Conservation (phyloP, 2,329 filamentous ascomycete genomes). For the Chrysosporium keratinophilum region DNA sequence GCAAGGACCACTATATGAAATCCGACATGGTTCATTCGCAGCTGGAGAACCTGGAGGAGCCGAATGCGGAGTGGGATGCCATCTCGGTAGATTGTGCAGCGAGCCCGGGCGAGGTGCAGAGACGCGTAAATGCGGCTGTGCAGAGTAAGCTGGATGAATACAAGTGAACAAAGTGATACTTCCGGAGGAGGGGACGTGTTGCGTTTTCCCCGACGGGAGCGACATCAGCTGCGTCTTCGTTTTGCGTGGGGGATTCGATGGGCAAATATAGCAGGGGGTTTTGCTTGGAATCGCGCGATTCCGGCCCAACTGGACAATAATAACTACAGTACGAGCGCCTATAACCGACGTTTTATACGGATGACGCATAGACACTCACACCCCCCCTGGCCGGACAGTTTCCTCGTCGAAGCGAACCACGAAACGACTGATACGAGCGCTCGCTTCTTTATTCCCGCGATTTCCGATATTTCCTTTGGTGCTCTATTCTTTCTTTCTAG, state of each 20-base stretch:
- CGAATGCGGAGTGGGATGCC: conserved; percentile 62
- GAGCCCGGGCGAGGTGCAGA: conserved; percentile 41
- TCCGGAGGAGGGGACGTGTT: background rate
- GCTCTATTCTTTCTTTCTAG: background rate
- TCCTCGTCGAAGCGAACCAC: background rate
- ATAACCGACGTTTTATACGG: no score
- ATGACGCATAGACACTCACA: no score
- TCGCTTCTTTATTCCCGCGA: background rate
- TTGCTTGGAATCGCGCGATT: background rate
- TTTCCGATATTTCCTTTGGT: background rate
- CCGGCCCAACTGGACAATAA: no score
- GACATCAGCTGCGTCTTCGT: background rate
- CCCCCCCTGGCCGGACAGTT: no score
- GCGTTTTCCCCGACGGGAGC: background rate
- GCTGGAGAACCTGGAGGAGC: conserved; percentile 76
- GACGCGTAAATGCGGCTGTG: conserved; percentile 12
- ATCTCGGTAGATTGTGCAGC: conserved; percentile 58
- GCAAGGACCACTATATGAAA: conserved; percentile 90
- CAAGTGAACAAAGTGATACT: background rate
- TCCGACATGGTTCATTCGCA: conserved; percentile 91
- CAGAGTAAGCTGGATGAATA: conserved; percentile 15
- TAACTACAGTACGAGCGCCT: no score
- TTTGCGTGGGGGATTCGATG: background rate
- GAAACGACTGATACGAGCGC: background rate
- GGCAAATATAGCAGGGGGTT: background rate